Percentiles rank a stretch among this genome's conserved stretches.
Conservation (phyloP, 1,139 yeast genomes). For the Diutina siamensis region DNA sequence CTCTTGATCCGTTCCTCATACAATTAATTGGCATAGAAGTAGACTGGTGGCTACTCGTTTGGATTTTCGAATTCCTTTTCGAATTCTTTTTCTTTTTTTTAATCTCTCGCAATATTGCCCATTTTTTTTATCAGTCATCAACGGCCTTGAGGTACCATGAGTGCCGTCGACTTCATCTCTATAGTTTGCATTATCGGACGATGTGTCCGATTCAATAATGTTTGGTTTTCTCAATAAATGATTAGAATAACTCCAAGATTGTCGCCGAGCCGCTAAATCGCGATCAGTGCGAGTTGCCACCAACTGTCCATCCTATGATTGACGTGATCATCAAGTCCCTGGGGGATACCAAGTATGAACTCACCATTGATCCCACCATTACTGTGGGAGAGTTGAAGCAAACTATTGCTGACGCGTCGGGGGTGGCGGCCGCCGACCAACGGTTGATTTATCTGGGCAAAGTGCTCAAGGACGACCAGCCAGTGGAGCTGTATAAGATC, state of each 20-base stretch:
- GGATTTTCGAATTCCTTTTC: no score
- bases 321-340: slow-evolving; percentile 37
- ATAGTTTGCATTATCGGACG: no score
- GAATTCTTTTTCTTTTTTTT: neutral
- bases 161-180: no score
- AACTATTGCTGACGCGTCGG: slow-evolving; percentile 45
- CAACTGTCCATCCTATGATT: neutral
- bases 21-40: neutral
- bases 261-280: no score
- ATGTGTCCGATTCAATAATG: no score
- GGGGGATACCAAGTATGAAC: slow-evolving; percentile 70
- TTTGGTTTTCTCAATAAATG: no score
- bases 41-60: neutral
- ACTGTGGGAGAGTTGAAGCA: slow-evolving; percentile 64
- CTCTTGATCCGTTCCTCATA: neutral
- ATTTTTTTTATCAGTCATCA: no score
- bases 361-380: slow-evolving; percentile 39
- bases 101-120: neutral
- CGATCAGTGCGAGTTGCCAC: neutral
- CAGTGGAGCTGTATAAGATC: slow-evolving; percentile 65
- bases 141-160: no score
- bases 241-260: no score
- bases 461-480: slow-evolving; percentile 76
- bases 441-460: slow-evolving; percentile 89
- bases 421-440: slow-evolving; percentile 65